Percentiles rank a stretch among this genome's conserved stretches.
These are phyloP conservation scores for Beauveria sp. DNA, from an alignment of 2,329 filamentous ascomycete genomes.

Conservation along the genomic window DNA sequence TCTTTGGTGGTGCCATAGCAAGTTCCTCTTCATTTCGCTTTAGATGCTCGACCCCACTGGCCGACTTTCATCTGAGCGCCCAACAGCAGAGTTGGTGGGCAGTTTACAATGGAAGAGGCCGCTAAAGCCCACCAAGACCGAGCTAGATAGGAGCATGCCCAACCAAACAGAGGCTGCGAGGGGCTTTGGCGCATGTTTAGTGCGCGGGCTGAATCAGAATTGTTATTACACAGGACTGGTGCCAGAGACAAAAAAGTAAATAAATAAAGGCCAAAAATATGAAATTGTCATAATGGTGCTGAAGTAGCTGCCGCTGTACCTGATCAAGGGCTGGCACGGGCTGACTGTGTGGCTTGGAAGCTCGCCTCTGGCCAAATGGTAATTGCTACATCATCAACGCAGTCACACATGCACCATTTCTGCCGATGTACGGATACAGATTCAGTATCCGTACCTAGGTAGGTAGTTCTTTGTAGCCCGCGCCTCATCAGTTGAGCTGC, in stretches of 20 bases:
- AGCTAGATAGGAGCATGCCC: neutral
- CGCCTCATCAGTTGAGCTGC: neutral
- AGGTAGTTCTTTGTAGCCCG: neutral
- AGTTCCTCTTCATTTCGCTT: slow-evolving; percentile 5
- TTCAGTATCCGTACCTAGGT: no score
- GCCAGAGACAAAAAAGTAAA: neutral
- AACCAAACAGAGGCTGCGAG: neutral
- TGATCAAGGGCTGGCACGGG: neutral
- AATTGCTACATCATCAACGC: neutral
- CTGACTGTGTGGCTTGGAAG: neutral
- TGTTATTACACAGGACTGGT: neutral
- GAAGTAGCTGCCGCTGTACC: neutral
- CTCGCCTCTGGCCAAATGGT: neutral
- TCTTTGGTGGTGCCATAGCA: neutral
- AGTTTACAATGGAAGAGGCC: neutral
- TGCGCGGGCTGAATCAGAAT: neutral
- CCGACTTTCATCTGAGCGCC: neutral
- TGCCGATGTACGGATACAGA: no score
- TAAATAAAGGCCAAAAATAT: neutral
- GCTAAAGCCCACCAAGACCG: neutral
- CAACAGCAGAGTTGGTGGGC: neutral
- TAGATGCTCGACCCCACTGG: neutral
- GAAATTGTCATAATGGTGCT: no score
- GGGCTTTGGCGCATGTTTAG: no score
- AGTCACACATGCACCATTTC: no score